Evolutionary conservation across 345 rosid species (phyloP).

Genomic region (Raphanus sativus): DNA sequence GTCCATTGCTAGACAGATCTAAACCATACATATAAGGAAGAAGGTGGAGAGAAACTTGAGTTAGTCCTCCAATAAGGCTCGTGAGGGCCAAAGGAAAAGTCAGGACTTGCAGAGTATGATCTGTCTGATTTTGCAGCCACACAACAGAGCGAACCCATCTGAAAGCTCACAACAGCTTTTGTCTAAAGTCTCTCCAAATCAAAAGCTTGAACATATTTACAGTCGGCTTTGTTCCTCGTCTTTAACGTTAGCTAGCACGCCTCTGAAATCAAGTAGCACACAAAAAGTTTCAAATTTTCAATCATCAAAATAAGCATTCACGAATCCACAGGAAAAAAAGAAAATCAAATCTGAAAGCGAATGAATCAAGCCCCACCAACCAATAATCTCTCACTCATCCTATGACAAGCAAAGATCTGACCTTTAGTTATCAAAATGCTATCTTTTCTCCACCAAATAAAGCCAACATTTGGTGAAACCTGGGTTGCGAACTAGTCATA

Average conservation of each 20-base stretch:
- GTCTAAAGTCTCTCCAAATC: too few relatives aligned
- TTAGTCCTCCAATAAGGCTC: conserved; percentile 82
- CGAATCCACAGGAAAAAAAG: neutral
- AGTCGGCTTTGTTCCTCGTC: too few relatives aligned
- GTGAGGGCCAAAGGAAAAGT: conserved; percentile 47
- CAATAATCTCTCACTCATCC: too few relatives aligned
- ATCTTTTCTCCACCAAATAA: neutral
- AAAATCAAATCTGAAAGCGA: too few relatives aligned
- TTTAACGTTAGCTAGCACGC: conserved; percentile 11
- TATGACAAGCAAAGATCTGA: conserved; percentile 22
- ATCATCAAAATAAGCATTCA: conserved; percentile 16
- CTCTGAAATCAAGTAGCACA: conserved; percentile 28
- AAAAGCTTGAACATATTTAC: too few relatives aligned
- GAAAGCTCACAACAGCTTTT: conserved; percentile 5
- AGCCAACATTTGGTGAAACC: neutral
- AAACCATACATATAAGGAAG: neutral
- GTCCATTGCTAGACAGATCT: neutral
- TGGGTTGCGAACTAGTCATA: too few relatives aligned
- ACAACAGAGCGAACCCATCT: conserved; percentile 95
- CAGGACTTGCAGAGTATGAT: conserved; percentile 55
- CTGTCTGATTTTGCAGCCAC: conserved; percentile 91
- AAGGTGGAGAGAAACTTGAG: conserved; percentile 87
- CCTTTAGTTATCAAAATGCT: conserved; percentile 2
- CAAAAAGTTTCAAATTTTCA: conserved; percentile 25
- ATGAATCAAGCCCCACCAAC: too few relatives aligned